Evolutionary conservation across 768 basidiomycete genomes (phyloP).

Genomic region (Suillus subaureus): DNA sequence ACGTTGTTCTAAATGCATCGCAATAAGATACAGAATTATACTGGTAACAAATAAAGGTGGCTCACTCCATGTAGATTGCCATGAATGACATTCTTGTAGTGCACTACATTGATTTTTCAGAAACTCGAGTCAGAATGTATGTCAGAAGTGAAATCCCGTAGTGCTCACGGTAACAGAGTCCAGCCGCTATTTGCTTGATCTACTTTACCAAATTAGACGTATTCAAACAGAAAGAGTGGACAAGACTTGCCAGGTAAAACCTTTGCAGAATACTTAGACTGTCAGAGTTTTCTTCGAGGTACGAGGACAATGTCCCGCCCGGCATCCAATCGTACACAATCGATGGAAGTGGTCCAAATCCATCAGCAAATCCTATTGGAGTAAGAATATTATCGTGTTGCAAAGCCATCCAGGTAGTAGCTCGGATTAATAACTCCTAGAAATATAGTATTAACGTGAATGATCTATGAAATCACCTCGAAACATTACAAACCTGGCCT

Average conservation of each 20-base stretch:
- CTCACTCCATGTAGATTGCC: constrained; percentile 41
- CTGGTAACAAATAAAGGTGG: not conserved
- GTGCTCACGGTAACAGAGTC: constrained; percentile 26
- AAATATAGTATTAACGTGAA: not conserved
- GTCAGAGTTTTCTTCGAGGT: constrained; percentile 10
- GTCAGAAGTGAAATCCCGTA: not conserved
- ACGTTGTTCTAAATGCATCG: constrained; percentile 10
- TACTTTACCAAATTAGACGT: not conserved
- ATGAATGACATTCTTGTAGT: constrained; percentile 29
- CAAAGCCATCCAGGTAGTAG: not conserved
- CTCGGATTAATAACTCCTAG: not conserved
- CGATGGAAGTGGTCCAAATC: constrained; percentile 23
- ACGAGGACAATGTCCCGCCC: constrained; percentile 24
- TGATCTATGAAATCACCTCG: not conserved
- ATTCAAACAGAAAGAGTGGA: not conserved
- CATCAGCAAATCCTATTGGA: constrained; percentile 19
- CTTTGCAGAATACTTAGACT: constrained; percentile 9
- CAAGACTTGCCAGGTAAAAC: constrained; percentile 17
- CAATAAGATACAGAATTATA: not conserved
- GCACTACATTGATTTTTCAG: constrained; percentile 18
- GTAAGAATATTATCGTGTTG: constrained; percentile 21
- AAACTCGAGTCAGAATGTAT: not conserved
- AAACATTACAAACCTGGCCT: not conserved
- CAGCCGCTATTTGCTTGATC: constrained; percentile 17
- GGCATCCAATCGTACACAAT: constrained; percentile 30